phyloP scores from a whole-genome alignment of 106 monocot genomes.

The Phalaenopsis aphrodite region DNA sequence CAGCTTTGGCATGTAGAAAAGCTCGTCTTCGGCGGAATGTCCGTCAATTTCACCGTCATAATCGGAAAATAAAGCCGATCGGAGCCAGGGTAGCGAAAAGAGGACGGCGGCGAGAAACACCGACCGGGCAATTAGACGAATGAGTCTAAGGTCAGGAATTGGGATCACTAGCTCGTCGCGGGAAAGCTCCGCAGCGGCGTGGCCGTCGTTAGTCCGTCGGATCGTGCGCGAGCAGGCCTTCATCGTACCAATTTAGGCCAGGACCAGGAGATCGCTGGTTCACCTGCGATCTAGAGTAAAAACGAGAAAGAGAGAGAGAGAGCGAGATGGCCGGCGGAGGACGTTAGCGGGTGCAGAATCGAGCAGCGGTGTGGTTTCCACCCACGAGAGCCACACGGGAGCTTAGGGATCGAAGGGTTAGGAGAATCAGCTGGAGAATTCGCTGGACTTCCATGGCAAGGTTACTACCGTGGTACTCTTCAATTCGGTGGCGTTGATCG shows the following conservation, averaged over 20 bases:
- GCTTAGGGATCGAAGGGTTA: conserved; percentile 11
- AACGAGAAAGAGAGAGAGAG: neutral
- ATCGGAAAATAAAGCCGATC: conserved; percentile 19
- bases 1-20: conserved; percentile 7
- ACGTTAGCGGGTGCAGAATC: conserved; percentile 86
- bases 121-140: conserved; percentile 44
- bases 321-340: neutral
- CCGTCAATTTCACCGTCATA: neutral
- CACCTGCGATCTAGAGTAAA: neutral
- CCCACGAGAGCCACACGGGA: conserved; percentile 71
- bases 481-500: neutral
- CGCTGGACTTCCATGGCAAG: conserved; percentile 3
- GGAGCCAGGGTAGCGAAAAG: conserved; percentile 38
- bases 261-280: neutral
- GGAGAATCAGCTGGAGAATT: neutral
- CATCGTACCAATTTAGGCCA: neutral
- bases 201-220: neutral
- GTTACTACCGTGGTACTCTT: neutral
- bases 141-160: conserved; percentile 35
- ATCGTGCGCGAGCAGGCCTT: conserved; percentile 4
- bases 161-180: conserved; percentile 30
- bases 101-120: conserved; percentile 40
- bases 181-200: neutral
- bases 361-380: conserved; percentile 92
- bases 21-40: conserved; percentile 2